A percentile compares a stretch with the other conserved stretches of the same genome.
Evolutionary conservation across 2,329 filamentous ascomycete genomes (phyloP).

Genomic region (Phaeosphaeriaceae sp.): DNA sequence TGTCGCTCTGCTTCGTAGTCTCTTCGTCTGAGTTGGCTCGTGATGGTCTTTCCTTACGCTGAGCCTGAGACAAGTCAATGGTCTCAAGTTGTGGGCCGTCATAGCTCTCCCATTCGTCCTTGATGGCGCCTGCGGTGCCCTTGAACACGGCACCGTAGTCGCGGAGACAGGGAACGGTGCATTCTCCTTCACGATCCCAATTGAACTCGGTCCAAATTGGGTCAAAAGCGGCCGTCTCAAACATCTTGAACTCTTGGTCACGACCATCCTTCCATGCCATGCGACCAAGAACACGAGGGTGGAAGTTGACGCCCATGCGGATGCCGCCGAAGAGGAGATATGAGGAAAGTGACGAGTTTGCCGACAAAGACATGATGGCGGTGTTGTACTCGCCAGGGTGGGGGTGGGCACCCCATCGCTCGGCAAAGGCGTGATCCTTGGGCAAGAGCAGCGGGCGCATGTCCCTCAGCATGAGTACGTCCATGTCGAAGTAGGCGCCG

Average conservation of each 20-base stretch:
- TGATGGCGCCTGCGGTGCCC: slow-evolving; percentile 53
- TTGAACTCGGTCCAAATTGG: slow-evolving; percentile 66
- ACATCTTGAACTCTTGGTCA: slow-evolving; percentile 62
- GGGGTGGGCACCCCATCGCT: slow-evolving; percentile 62
- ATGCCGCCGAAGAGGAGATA: slow-evolving; percentile 64
- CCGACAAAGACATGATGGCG: slow-evolving; percentile 62
- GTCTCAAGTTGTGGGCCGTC: slow-evolving; percentile 52
- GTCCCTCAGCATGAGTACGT: slow-evolving; percentile 62
- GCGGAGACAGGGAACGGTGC: slow-evolving; percentile 62
- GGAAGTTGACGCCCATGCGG: slow-evolving; percentile 65
- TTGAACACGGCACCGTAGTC: slow-evolving; percentile 63
- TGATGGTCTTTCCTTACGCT: slow-evolving; percentile 35
- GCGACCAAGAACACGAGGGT: slow-evolving; percentile 61
- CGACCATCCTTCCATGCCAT: slow-evolving; percentile 64
- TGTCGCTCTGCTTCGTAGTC: slow-evolving; percentile 27
- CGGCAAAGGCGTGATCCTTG: slow-evolving; percentile 61
- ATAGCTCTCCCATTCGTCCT: slow-evolving; percentile 63
- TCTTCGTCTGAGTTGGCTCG: slow-evolving; percentile 34
- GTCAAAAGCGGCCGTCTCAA: slow-evolving; percentile 65
- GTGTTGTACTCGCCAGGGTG: slow-evolving; percentile 65
- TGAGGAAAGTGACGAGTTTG: slow-evolving; percentile 63
- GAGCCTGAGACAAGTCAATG: slow-evolving; percentile 37
- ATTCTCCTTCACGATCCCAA: slow-evolving; percentile 59
- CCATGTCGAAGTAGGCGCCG: slow-evolving; percentile 64
- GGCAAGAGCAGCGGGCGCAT: slow-evolving; percentile 62